Evolutionary conservation across 2,329 filamentous ascomycete species (phyloP), one percentile per base, ranked within the genome.

Genomic region (Aureobasidium sp.): DNA sequence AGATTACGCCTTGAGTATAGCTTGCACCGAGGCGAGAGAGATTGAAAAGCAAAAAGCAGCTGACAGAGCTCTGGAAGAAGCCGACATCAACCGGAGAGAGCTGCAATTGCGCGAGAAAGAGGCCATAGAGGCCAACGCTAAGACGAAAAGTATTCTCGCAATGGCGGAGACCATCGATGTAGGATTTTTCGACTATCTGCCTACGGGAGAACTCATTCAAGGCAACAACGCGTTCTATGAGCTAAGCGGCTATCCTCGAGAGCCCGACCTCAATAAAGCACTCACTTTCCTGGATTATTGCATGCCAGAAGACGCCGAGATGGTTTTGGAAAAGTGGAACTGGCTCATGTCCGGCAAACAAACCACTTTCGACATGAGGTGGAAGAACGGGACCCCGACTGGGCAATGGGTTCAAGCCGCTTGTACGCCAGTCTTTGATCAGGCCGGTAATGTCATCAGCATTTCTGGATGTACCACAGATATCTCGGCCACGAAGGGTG

Each of bases 401-500:
- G 68, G 67, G 11, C 65, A 65, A 22, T 68, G 67, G 67, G 66
- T 68, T 1, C 48, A 61, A 15, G 66, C 66, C 22, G 66, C 67
- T 9, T 66, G 66, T 53, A 64, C 68, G 2, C 64, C 68, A 14
- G 64, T 65, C 7, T 61, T 45, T 9, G 66, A 67, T 20, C 42
- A 56, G 12, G 45, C 53, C 9, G 68, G 68, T 9, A 62, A 65
- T 5, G 53, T 68, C 36, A 53, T 62, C 20, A 49, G 60, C 17
- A 57, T 70, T 9, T 63, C 61, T 31, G 67, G 68, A 14, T 70
- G 67, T 56, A 62, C 67, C 4, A 68, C 67, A 8, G 64, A 70
- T 34, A 68, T 70, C 6, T 11, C 15, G n/a, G 45, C 5, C 4
- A 27, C 31, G n/a, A 48, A 48, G 45, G 25, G 7, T n/a, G 45